phyloP scores from a whole-genome alignment of 202 grass and related monocot species.

The Cymbopogon flexuosus region DNA sequence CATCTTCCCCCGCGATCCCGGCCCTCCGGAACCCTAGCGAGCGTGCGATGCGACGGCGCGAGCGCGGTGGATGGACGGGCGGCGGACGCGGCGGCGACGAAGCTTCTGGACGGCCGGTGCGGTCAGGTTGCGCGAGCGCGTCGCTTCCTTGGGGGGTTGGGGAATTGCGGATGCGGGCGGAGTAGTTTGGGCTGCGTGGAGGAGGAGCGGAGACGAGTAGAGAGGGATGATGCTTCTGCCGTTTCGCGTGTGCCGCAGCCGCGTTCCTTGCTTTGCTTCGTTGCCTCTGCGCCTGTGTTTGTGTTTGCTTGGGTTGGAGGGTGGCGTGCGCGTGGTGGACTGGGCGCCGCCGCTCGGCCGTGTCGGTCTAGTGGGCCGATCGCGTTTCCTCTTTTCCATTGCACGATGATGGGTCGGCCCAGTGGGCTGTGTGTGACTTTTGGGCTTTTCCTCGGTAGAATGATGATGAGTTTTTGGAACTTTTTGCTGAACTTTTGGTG shows the following conservation, averaged over 20 bases:
- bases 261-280: neutral
- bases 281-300: neutral
- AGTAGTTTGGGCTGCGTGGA: neutral
- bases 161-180: neutral
- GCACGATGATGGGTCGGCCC: neutral
- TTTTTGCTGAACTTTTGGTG: neutral
- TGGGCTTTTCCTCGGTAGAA: too few species aligned
- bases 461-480: neutral
- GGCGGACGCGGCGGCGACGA: neutral
- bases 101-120: neutral
- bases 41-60: neutral
- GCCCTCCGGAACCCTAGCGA: constrained; percentile 30
- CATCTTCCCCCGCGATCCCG: constrained; percentile 51
- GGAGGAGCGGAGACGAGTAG: neutral
- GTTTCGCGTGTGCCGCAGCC: constrained; percentile 21
- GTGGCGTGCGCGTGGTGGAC: neutral
- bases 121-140: neutral
- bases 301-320: neutral
- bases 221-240: neutral
- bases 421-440: neutral
- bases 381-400: neutral
- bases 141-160: neutral
- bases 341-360: neutral
- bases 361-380: neutral
- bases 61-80: neutral